Evolutionary conservation across 148 eudicot species (phyloP), one percentile per base, ranked within the genome.

Genomic region (Vaccinium darrowii): DNA sequence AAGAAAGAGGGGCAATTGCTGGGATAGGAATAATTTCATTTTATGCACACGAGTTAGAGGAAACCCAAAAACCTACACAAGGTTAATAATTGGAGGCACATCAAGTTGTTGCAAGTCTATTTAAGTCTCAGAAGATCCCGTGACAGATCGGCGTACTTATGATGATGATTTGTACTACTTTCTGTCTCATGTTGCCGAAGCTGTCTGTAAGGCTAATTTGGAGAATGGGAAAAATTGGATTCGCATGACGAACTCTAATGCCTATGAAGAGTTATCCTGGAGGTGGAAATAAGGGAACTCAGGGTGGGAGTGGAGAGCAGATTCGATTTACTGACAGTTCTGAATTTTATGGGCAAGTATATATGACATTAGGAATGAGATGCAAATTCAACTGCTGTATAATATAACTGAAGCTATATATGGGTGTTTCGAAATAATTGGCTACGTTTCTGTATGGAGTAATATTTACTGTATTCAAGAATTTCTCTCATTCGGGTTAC

Each of bases 1-100:
- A 87, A 69, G 52, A 86, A 82, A 84, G 89, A 88, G 58, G 82
- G 58, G 39, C 71, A 50, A 50, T 84, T 90, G 78, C 69, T 88
- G 43, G 82, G 72, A 30, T 87, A 88, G 72, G 58, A 53, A 39
- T 27, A 30, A 53, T n/a, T 36, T 11, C 12, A 58, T 33, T 80
- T 56, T 39, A 19, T 57, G 69, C 69, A 21, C n/a, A 12, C 1
- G 33, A 54, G 50, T 36, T 19, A 10, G 72, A 23, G 33, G 30
- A 65, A 65, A 65, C 3, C 19, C 18, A 51, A 36, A 80, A 80
- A 36, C 51, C 72, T 30, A 19, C 71, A 7, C 4, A 58, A 33
- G 13, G 71, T 27, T 58, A 9, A 50, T 36, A 11, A 58, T 12
- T 52, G 12, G 23, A 13, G 25, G 56, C 57, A 51, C 53, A 53